These are phyloP conservation scores for Aspergillus clavatus DNA, from an alignment of 2,329 filamentous ascomycete genomes.

Conservation along the genomic window DNA sequence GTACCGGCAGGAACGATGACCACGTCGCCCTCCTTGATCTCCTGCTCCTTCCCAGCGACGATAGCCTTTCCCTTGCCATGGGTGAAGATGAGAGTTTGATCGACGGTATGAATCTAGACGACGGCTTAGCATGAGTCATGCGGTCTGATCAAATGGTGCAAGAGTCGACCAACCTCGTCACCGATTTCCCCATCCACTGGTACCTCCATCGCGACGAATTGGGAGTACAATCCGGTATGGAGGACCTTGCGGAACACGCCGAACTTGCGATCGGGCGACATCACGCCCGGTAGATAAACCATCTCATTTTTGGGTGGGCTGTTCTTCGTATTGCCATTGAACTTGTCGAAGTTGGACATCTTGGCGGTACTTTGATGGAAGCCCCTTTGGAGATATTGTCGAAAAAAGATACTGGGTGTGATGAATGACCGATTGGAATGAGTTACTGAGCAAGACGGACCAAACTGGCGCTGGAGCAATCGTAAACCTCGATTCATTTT, in stretches of 20 bases:
- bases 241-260: slow-evolving; percentile 59
- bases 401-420: background rate
- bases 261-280: slow-evolving; percentile 54
- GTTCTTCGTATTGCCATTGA: slow-evolving; percentile 11
- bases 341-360: background rate
- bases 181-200: slow-evolving; percentile 61
- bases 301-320: slow-evolving; percentile 51
- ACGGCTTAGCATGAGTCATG: background rate
- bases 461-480: background rate
- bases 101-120: slow-evolving; percentile 50
- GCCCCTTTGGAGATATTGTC: background rate
- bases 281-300: slow-evolving; percentile 56
- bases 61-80: slow-evolving; percentile 55
- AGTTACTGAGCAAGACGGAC: background rate
- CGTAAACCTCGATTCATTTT: background rate
- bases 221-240: slow-evolving; percentile 59
- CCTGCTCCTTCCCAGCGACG: slow-evolving; percentile 55
- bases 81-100: slow-evolving; percentile 62
- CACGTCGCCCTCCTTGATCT: slow-evolving; percentile 52
- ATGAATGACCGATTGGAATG: background rate
- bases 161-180: slow-evolving; percentile 50
- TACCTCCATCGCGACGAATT: slow-evolving; percentile 62
- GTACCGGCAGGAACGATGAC: slow-evolving; percentile 62
- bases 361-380: background rate
- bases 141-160: too few relatives aligned